Evolutionary conservation across 177 flowering plant species (phyloP), one percentile per base, ranked within the genome.

Genomic region (Vitis hybrid): DNA sequence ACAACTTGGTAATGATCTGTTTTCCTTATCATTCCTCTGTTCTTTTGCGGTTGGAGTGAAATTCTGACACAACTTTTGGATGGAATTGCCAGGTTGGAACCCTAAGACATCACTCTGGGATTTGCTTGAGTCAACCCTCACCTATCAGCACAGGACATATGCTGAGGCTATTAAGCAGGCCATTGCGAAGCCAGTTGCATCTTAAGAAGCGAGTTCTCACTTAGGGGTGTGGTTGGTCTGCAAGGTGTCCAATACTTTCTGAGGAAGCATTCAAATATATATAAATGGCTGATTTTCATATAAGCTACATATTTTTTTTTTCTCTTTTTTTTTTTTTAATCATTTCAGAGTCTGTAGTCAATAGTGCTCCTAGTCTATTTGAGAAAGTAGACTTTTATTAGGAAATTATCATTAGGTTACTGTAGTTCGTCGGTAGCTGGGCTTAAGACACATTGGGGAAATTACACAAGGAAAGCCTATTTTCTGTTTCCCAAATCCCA

Each of bases 21-120:
- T 10, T 56, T 14, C 5, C 51, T 69, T 21, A 3, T 61, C n/a
- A 70, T 33, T 33, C 5, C 31, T 26, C 10, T 26, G 48, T 51
- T 48, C 55, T 18, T 33, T 33, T 33, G 45, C 1, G 8, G 8
- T 33, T 33, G 45, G 45, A 7, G 5, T 33, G 45, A 33, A 5
- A 33, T 33, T 33, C 0, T 33, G 5, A 33, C 45, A 33, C 6
- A 33, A 33, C 5, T 33, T 33, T 33, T 33, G 45, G 45, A 33
- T 33, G 45, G 45, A 33, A 33, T 33, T 50, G 53, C 56, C 77
- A 95, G 99, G 94, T 62, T 95, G 99, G 99, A 84, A 89, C 76
- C 99, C 99, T 0, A 91, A 91, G 83, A 95, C 99, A n/a, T 89
- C 97, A 2, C 92, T 95, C 0, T 91, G 98, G 95, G 99, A 95